Evolutionary conservation across 352 stramenopile species (phyloP), one percentile per base, ranked within the genome.

Genomic region (Achlya hypogyna): DNA sequence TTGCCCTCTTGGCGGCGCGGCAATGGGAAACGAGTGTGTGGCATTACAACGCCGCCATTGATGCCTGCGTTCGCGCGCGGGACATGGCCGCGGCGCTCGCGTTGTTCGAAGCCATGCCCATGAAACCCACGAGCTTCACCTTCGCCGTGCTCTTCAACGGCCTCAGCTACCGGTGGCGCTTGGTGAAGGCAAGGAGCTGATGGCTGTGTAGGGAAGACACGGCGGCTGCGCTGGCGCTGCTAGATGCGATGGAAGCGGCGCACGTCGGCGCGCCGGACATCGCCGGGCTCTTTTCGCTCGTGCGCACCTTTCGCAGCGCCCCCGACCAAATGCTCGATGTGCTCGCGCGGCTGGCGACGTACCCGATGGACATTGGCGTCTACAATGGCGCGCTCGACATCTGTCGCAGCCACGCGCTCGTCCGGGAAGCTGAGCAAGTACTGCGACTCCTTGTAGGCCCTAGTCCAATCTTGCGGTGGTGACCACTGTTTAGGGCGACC

Each of bases 381-480:
- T 63, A 42, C 54, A 25, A 63, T 20, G 34, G 8, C 27, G 54
- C 54, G 20, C 28, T 63, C n/a, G 35, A 63, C 42, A 42, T 63
- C n/a, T 63, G 20, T 42, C 54, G 42, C 12, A 10, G 22, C 1
- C 54, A 63, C 42, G 54, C 8, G 6, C 22, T 63, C 28, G 47
- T 20, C n/a, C 5, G 31, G 6, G 54, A 63, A 34, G 54, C 54
- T 9, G 29, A n/a, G 12, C 28, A 38, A n/a, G 18, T 63, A 12
- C 16, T 23, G 16, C 27, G 25, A 6, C 31, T 63, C 22, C 31
- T 52, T n/a, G 54, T 63, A 63, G 12, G 22, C 23, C 20, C 47
- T 43, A 8, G 4, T 2, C 20, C 18, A 18, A 22, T 6, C 25
- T 10, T 56, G 25, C 25, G 2, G 25, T 20, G 12, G 25, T 35